A percentile compares a stretch with the other conserved stretches of the same genome.
Conservation (phyloP, 306 rosid genomes). For the Phaseolus lunatus region DNA sequence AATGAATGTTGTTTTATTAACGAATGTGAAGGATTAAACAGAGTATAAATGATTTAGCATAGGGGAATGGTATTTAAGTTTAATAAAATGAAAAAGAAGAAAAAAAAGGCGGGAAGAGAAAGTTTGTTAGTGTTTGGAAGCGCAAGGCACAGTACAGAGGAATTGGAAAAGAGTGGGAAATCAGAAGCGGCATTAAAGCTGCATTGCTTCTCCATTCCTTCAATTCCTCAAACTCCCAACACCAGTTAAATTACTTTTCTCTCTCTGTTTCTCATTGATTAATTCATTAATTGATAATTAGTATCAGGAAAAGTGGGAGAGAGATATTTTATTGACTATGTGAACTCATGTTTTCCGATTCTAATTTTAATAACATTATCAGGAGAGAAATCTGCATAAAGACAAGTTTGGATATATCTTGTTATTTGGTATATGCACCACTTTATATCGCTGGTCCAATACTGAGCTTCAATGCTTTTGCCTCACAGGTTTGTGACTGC, state of each 20-base stretch:
- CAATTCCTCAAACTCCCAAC: conserved; percentile 44
- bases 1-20: too few relatives aligned
- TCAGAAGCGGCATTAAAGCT: conserved; percentile 49
- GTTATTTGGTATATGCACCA: conserved; percentile 90
- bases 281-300: not conserved
- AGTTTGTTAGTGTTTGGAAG: not conserved
- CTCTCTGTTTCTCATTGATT: not conserved
- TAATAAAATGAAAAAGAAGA: not conserved
- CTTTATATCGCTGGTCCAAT: conserved; percentile 94
- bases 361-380: conserved; percentile 45
- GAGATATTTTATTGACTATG: conserved; percentile 35
- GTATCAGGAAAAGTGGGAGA: conserved; percentile 51
- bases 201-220: conserved; percentile 58
- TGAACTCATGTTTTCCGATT: conserved; percentile 28
- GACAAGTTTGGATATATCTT: conserved; percentile 64
- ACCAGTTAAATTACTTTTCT: conserved; percentile 35
- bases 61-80: too few relatives aligned
- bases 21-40: too few relatives aligned
- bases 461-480: conserved; percentile 92
- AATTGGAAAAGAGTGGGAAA: conserved; percentile 46
- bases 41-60: too few relatives aligned
- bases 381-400: conserved; percentile 77
- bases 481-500: conserved; percentile 79
- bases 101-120: too few relatives aligned
- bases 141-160: conserved; percentile 1